Conservation (phyloP, 2,329 filamentous ascomycete genomes). For the Incumbomyces delicatus region DNA sequence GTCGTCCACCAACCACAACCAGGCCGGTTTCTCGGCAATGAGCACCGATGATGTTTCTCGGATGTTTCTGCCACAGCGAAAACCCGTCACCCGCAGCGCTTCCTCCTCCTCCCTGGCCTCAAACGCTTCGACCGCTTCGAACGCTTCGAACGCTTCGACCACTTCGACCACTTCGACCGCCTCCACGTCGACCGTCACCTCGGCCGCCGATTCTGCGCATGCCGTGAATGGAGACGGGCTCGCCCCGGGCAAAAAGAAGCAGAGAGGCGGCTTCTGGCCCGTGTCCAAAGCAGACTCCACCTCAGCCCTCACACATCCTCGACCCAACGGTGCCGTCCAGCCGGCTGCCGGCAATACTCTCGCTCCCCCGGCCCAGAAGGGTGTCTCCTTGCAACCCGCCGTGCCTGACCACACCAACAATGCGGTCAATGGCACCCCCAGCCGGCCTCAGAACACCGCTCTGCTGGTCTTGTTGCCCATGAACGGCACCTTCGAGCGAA, state of each 20-base stretch:
- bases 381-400: constrained; percentile 32
- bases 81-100: constrained; percentile 74
- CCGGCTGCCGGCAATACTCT: constrained; percentile 14
- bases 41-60: constrained; percentile 74
- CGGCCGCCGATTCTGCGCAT: constrained; percentile 24
- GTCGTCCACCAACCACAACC: constrained; percentile 37
- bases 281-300: constrained; percentile 56
- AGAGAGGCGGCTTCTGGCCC: constrained; percentile 50
- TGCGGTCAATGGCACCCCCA: constrained; percentile 47
- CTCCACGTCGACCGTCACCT: constrained; percentile 20
- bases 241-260: constrained; percentile 38
- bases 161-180: too few species aligned
- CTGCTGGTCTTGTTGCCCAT: constrained; percentile 80
- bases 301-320: constrained; percentile 51
- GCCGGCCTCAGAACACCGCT: constrained; percentile 34
- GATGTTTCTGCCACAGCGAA: constrained; percentile 76
- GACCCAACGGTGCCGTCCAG: constrained; percentile 51
- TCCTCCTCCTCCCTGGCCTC: constrained; percentile 76
- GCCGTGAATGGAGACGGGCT: constrained; percentile 31
- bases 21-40: constrained; percentile 59
- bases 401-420: constrained; percentile 60
- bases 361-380: constrained; percentile 14
- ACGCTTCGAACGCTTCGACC: constrained; percentile 51
- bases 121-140: constrained; percentile 50
- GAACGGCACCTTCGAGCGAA: constrained; percentile 94